Conservation (phyloP, 2,329 filamentous ascomycete genomes). For the Microthyrium microscopicum region DNA sequence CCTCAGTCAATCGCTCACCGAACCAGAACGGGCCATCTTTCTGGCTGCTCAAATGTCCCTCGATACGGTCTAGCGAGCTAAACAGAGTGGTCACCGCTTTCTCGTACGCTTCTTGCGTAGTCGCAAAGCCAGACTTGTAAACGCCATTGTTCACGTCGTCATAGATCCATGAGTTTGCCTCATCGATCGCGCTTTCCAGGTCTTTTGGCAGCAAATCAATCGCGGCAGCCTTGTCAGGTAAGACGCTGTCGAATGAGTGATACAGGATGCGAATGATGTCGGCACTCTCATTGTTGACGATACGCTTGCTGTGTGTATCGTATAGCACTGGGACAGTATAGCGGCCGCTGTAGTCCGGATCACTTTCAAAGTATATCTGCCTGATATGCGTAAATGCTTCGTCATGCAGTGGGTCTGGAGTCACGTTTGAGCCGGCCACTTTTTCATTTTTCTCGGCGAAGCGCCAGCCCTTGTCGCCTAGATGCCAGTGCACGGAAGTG, state of each 20-base stretch:
- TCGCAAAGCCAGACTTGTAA: slow-evolving; percentile 36
- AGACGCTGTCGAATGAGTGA: slow-evolving; percentile 51
- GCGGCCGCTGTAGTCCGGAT: slow-evolving; percentile 56
- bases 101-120: slow-evolving; percentile 33
- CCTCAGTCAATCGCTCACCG: slow-evolving; percentile 30
- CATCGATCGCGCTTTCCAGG: slow-evolving; percentile 28
- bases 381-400: slow-evolving; percentile 54
- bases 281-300: slow-evolving; percentile 82
- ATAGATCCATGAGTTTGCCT: slow-evolving; percentile 35
- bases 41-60: slow-evolving; percentile 24
- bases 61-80: slow-evolving; percentile 30
- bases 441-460: slow-evolving; percentile 53
- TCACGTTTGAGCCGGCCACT: slow-evolving; percentile 37
- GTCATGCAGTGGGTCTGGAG: slow-evolving; percentile 44
- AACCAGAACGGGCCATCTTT: slow-evolving; percentile 31
- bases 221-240: slow-evolving; percentile 27
- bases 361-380: slow-evolving; percentile 62
- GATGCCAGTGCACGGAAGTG: slow-evolving; percentile 86
- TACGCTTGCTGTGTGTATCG: slow-evolving; percentile 56
- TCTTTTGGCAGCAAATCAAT: slow-evolving; percentile 29
- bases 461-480: slow-evolving; percentile 64
- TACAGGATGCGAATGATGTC: slow-evolving; percentile 90
- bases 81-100: slow-evolving; percentile 30
- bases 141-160: slow-evolving; percentile 36
- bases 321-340: slow-evolving; percentile 82